Percentiles rank a stretch among this genome's conserved stretches.
Conservation (phyloP, 2,329 filamentous ascomycete species). For the Fusarium sp. region DNA sequence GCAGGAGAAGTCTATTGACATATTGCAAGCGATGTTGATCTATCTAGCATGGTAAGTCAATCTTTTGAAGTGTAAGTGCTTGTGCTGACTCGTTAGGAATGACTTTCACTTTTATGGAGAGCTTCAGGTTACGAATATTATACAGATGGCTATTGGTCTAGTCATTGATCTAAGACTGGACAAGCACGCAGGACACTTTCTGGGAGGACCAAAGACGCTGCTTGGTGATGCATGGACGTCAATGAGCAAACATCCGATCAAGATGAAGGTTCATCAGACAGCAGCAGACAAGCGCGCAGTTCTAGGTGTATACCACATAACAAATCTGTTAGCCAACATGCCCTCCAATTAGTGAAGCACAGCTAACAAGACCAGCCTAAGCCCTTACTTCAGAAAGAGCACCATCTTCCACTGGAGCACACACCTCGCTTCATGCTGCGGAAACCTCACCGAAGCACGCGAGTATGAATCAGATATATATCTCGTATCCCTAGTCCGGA, state of each 20-base stretch:
- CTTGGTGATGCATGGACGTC: slow-evolving; percentile 47
- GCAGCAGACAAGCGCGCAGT: slow-evolving; percentile 52
- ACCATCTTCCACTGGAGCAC: slow-evolving; percentile 45
- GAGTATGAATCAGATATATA: slow-evolving; percentile 48
- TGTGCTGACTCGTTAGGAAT: slow-evolving; percentile 42
- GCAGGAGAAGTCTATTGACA: slow-evolving; percentile 48
- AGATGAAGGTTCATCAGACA: slow-evolving; percentile 39
- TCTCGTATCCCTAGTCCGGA: slow-evolving; percentile 46
- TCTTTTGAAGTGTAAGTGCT: accelerated
- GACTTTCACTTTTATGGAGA: slow-evolving; percentile 53
- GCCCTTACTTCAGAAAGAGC: slow-evolving; percentile 45
- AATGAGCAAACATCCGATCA: slow-evolving; percentile 23
- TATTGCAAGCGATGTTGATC: slow-evolving; percentile 53
- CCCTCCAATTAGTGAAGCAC: accelerated
- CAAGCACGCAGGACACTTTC: slow-evolving; percentile 38
- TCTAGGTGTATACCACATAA: slow-evolving; percentile 53
- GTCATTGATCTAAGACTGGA: slow-evolving; percentile 52
- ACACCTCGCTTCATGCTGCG: slow-evolving; percentile 50
- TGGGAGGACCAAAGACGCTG: slow-evolving; percentile 42
- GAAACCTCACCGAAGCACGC: slow-evolving; percentile 38
- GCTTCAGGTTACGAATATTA: slow-evolving; percentile 48
- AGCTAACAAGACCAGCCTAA: neutral
- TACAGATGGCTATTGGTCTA: slow-evolving; percentile 52
- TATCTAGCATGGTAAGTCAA: slow-evolving; percentile 50
- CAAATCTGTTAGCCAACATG: slow-evolving; percentile 43